Evolutionary conservation across 1,139 yeast genomes (phyloP).

Genomic region (Yamadazyma songkhlaensis): DNA sequence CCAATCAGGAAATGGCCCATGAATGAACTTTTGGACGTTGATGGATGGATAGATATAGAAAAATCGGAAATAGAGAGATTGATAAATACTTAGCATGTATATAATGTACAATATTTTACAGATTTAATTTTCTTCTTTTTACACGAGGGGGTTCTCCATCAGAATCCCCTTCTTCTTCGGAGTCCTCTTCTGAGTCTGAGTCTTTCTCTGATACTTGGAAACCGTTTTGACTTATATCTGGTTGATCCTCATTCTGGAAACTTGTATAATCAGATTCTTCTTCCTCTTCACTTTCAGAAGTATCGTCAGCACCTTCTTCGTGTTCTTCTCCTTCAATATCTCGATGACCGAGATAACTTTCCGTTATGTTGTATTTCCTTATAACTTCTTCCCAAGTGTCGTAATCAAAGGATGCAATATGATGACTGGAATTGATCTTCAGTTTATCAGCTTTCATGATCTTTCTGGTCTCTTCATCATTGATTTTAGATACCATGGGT

Average conservation of each 20-base stretch:
- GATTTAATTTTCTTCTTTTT: slow-evolving; percentile 1
- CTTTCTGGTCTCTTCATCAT: slow-evolving; percentile 9
- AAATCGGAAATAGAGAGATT: slow-evolving; percentile 1
- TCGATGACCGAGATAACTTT: slow-evolving; percentile 51
- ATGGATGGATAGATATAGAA: slow-evolving; percentile 45
- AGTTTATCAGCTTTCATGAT: not conserved
- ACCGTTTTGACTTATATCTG: not conserved
- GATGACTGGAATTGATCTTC: slow-evolving; percentile 43
- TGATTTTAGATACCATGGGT: slow-evolving; percentile 28
- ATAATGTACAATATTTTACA: slow-evolving; percentile 7
- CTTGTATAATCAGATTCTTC: not conserved
- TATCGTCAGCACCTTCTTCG: slow-evolving; percentile 18
- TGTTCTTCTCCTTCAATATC: slow-evolving; percentile 29
- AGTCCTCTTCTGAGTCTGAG: not conserved
- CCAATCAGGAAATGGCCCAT: slow-evolving; percentile 81
- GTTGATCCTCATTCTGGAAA: not conserved
- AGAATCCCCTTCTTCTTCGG: not conserved
- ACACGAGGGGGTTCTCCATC: not conserved
- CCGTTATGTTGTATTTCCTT: slow-evolving; percentile 47
- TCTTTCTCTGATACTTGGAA: too few species aligned
- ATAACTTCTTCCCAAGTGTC: slow-evolving; percentile 60
- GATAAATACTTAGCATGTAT: slow-evolving; percentile 1
- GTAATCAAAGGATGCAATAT: slow-evolving; percentile 69
- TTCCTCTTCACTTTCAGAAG: slow-evolving; percentile 2
- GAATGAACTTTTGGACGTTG: slow-evolving; percentile 41